Evolutionary conservation across 202 grass and related monocot genomes (phyloP).

Genomic region (Dendrocalamus latiflorus): DNA sequence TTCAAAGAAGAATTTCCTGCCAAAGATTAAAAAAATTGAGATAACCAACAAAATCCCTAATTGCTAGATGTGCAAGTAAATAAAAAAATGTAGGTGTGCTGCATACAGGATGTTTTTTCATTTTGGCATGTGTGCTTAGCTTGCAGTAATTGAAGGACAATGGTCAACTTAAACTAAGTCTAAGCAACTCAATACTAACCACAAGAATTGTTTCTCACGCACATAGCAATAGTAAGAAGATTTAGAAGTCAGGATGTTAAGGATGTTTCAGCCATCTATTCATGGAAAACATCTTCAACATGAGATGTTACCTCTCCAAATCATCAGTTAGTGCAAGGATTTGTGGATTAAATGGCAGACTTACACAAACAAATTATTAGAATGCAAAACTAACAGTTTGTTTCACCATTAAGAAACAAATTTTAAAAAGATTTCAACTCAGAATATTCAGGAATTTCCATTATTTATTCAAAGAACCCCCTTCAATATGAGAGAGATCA

Average conservation of each 20-base stretch:
- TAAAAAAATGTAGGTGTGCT: not conserved
- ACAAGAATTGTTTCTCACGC: not conserved
- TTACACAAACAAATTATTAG: not conserved
- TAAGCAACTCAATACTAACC: not conserved
- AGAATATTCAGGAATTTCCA: not conserved
- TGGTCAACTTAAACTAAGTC: not conserved
- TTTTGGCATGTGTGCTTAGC: not conserved
- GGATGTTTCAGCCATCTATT: not conserved
- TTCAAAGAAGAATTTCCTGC: not conserved
- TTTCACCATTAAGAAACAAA: not conserved
- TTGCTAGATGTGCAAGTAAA: not conserved
- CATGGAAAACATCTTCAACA: not conserved
- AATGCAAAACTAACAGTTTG: not conserved
- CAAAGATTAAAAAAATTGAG: not conserved
- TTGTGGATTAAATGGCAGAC: not conserved
- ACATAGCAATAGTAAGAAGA: not conserved
- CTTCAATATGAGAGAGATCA: not conserved
- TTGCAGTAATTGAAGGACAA: not conserved
- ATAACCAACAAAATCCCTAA: not conserved
- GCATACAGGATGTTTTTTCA: not conserved
- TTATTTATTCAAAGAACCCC: not conserved
- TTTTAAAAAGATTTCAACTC: not conserved
- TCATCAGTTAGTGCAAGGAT: not conserved
- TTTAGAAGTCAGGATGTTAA: not conserved
- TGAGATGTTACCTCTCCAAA: not conserved